A percentile compares a stretch with the other conserved stretches of the same genome.
Evolutionary conservation across 352 stramenopile genomes (phyloP).

Genomic region (Phytopythium chamaehyphon): DNA sequence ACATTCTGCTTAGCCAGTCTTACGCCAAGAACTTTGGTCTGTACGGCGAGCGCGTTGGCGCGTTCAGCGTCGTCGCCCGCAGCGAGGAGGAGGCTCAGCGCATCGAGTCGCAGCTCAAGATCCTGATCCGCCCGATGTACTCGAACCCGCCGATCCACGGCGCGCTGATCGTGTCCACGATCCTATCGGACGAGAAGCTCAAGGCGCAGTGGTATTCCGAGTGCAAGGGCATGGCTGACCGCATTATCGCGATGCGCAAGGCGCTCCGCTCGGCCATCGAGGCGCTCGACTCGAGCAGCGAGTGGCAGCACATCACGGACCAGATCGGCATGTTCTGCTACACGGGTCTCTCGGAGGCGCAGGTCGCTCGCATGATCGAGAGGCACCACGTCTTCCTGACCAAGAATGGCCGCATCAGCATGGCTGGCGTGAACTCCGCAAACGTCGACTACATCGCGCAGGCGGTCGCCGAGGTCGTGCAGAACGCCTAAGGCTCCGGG

Average conservation of each 20-base stretch:
- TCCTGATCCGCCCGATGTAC: slow-evolving; percentile 99
- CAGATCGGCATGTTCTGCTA: slow-evolving; percentile 99
- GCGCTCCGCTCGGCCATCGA: slow-evolving; percentile 79
- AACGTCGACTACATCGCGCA: slow-evolving; percentile 97
- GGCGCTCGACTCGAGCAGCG: slow-evolving; percentile 68
- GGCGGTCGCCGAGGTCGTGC: slow-evolving; percentile 92
- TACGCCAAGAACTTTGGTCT: slow-evolving; percentile 99
- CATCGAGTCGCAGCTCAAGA: slow-evolving; percentile 98
- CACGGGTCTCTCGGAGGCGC: slow-evolving; percentile 94
- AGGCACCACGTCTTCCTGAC: slow-evolving; percentile 99
- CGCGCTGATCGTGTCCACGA: slow-evolving; percentile 96
- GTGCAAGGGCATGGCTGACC: slow-evolving; percentile 95
- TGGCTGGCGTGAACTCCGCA: slow-evolving; percentile 95
- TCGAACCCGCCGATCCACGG: slow-evolving; percentile 99
- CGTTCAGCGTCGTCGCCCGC: slow-evolving; percentile 93
- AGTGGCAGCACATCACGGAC: slow-evolving; percentile 98
- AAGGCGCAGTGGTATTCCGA: slow-evolving; percentile 93
- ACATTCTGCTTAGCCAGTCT: slow-evolving; percentile 96
- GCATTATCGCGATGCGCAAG: slow-evolving; percentile 94
- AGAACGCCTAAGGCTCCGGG: slow-evolving; percentile 83
- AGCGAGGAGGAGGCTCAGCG: slow-evolving; percentile 94
- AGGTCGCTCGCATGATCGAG: slow-evolving; percentile 92
- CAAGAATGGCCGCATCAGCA: slow-evolving; percentile 97
- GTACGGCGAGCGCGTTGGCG: slow-evolving; percentile 98
- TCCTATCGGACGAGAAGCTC: slow-evolving; percentile 91